Evolutionary conservation across 106 monocot species (phyloP).

Genomic region (Acorus calamus): DNA sequence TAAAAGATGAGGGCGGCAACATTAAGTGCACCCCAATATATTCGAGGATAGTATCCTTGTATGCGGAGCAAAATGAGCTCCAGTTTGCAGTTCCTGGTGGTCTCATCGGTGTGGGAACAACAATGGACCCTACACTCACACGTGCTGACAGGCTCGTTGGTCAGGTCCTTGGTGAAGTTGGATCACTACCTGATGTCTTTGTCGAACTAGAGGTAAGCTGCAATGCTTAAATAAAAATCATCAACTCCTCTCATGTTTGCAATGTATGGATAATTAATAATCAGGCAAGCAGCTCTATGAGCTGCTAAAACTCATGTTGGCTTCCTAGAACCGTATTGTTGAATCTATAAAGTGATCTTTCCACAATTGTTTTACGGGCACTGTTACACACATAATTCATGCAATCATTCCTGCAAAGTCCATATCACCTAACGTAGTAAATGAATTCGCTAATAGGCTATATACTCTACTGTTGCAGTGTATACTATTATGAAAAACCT

Average conservation of each 20-base stretch:
- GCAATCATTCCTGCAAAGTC: no score
- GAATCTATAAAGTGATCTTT: no score
- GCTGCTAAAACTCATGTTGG: no score
- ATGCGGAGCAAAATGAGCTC: constrained; percentile 95
- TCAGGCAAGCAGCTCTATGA: not conserved
- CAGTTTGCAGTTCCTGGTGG: constrained; percentile 96
- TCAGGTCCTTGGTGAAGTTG: constrained; percentile 93
- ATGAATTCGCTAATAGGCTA: no score
- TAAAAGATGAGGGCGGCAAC: constrained; percentile 80
- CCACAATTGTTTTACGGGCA: no score
- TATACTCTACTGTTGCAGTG: no score
- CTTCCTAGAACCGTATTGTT: no score
- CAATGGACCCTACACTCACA: constrained; percentile 93
- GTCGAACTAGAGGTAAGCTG: constrained; percentile 81
- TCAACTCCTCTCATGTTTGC: not conserved
- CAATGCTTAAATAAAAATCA: not conserved
- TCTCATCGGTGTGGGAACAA: constrained; percentile 90
- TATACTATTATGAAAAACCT: no score
- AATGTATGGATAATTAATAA: not conserved
- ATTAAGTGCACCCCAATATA: constrained; percentile 94
- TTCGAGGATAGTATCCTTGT: constrained; percentile 81
- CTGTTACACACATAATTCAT: no score
- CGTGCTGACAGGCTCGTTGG: constrained; percentile 87
- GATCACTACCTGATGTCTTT: constrained; percentile 85
- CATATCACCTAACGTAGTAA: no score